Conservation (phyloP, 345 rosid species). For the Camelina sativa region DNA sequence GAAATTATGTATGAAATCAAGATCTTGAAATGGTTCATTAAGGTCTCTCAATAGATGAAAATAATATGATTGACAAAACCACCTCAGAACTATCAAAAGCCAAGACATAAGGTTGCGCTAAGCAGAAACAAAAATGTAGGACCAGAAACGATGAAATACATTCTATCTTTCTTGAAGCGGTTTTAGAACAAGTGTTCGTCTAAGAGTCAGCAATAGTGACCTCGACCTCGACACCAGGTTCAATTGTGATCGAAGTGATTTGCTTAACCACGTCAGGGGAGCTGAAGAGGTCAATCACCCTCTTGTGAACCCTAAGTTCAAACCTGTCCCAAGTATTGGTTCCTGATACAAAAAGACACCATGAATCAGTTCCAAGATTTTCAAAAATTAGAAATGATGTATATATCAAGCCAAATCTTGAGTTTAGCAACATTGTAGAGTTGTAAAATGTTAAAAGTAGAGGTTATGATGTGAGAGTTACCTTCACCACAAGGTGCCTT, state of each 20-base stretch:
- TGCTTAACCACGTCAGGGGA: constrained; percentile 69
- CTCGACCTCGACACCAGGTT: constrained; percentile 65
- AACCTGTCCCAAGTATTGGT: constrained; percentile 65
- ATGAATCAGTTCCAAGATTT: neutral
- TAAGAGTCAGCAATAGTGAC: constrained; percentile 56
- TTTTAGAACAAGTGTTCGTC: neutral
- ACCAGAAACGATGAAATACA: constrained; percentile 3
- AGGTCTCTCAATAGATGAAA: constrained; percentile 1
- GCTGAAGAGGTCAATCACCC: constrained; percentile 61
- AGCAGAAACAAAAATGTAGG: constrained; percentile 9
- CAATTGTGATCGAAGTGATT: constrained; percentile 61
- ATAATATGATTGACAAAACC: neutral
- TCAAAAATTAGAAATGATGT: neutral
- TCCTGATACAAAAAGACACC: constrained; percentile 40
- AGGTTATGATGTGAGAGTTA: constrained; percentile 27
- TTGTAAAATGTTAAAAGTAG: too few relatives aligned
- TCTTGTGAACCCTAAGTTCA: constrained; percentile 61
- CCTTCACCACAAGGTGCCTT: constrained; percentile 76
- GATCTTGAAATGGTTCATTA: neutral
- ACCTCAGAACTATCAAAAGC: neutral
- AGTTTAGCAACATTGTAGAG: neutral
- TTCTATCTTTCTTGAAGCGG: neutral
- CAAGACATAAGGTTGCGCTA: constrained; percentile 6
- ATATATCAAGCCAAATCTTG: too few relatives aligned
- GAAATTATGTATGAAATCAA: neutral